These are phyloP conservation scores for Amanita brunnescens DNA, from an alignment of 768 basidiomycete genomes.

Conservation along the genomic window DNA sequence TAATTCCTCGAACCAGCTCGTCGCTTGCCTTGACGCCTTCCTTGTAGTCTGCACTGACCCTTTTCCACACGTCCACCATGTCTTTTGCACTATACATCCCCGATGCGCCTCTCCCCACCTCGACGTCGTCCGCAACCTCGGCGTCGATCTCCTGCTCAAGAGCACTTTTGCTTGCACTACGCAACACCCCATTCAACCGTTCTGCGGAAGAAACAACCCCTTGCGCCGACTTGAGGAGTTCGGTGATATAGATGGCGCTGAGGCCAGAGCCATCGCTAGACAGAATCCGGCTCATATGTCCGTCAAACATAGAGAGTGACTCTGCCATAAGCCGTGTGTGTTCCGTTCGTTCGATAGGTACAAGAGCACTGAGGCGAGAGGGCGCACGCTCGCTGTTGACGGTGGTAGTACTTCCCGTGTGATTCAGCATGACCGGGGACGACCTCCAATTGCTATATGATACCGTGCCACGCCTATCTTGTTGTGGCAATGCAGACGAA, in stretches of 20 bases:
- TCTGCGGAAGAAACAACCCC: conserved; percentile 59
- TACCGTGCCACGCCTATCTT: background rate
- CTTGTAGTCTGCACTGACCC: conserved; percentile 62
- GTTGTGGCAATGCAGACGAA: background rate
- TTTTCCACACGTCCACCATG: conserved; percentile 57
- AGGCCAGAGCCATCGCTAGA: conserved; percentile 19
- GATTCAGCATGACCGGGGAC: conserved; percentile 1
- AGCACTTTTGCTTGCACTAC: conserved; percentile 45
- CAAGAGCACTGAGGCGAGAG: conserved; percentile 7
- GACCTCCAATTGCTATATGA: conserved; percentile 12
- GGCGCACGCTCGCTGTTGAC: conserved; percentile 10
- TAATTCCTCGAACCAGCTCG: conserved; percentile 69
- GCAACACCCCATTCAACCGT: conserved; percentile 53
- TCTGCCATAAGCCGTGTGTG: conserved; percentile 68
- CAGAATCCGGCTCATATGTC: conserved; percentile 49
- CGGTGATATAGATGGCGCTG: conserved; percentile 27
- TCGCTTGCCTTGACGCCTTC: conserved; percentile 68
- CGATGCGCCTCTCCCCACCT: conserved; percentile 7
- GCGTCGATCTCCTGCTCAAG: conserved; percentile 69
- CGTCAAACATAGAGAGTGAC: conserved; percentile 60
- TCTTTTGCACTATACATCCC: conserved; percentile 13
- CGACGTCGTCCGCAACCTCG: conserved; percentile 49
- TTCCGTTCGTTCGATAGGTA: conserved; percentile 27
- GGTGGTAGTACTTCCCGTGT: conserved; percentile 13
- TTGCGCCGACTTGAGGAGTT: conserved; percentile 54